Conservation (phyloP, 2,329 filamentous ascomycete species). For the Trematosphaeria pertusa region DNA sequence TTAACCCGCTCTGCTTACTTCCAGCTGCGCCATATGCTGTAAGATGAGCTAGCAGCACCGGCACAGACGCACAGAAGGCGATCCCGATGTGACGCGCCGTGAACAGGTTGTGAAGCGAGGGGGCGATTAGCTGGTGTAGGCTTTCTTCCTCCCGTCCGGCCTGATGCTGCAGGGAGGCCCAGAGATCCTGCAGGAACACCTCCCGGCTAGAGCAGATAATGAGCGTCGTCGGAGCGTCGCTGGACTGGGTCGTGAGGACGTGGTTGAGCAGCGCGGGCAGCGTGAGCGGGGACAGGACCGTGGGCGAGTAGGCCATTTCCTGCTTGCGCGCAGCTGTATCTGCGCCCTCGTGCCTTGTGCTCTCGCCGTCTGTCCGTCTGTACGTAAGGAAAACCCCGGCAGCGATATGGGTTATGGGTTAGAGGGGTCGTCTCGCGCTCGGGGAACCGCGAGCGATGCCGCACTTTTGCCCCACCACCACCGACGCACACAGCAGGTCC, state of each 20-base stretch:
- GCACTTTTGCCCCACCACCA: constrained; percentile 9
- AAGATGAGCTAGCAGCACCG: constrained; percentile 79
- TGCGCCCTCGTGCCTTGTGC: constrained; percentile 13
- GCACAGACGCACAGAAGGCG: constrained; percentile 76
- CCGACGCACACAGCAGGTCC: no score
- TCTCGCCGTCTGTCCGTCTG: background rate
- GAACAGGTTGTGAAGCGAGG: constrained; percentile 73
- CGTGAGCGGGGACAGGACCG: constrained; percentile 48
- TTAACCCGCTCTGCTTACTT: constrained; percentile 13
- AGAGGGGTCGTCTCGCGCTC: no score
- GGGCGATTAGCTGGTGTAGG: constrained; percentile 58
- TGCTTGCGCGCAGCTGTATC: background rate
- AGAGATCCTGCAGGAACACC: constrained; percentile 69
- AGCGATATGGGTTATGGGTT: background rate
- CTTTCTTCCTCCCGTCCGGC: constrained; percentile 12
- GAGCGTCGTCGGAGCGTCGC: constrained; percentile 68
- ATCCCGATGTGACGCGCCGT: constrained; percentile 73
- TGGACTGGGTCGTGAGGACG: constrained; percentile 60
- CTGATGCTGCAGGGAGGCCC: constrained; percentile 53
- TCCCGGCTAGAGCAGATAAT: constrained; percentile 72
- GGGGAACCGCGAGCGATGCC: no score
- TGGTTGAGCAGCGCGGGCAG: constrained; percentile 65
- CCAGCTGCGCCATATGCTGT: constrained; percentile 56
- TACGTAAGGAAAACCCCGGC: background rate
- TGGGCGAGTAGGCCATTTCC: constrained; percentile 33